phyloP scores from a whole-genome alignment of 2,329 filamentous ascomycete species.

The Verticillium albo-atrum region DNA sequence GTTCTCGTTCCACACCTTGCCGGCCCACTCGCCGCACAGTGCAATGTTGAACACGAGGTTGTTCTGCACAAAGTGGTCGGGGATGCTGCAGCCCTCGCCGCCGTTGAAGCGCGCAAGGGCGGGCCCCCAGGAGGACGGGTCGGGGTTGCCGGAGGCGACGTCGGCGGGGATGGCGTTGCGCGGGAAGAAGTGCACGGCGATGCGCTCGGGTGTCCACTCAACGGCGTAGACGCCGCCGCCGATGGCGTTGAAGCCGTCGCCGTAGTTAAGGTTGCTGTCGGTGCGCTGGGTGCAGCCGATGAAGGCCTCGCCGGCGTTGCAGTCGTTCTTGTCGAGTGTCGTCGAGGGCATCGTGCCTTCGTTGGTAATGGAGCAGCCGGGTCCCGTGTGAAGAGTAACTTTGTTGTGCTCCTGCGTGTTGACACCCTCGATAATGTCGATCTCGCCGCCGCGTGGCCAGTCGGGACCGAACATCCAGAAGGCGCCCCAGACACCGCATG shows the following conservation, averaged over 20 bases:
- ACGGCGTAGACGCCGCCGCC: slow-evolving; percentile 69
- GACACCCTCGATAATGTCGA: slow-evolving; percentile 78
- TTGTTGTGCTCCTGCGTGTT: slow-evolving; percentile 55
- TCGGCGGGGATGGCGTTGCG: slow-evolving; percentile 61
- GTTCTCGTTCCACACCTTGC: slow-evolving; percentile 58
- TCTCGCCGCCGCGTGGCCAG: slow-evolving; percentile 70
- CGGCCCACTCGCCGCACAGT: slow-evolving; percentile 88
- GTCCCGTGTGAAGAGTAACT: slow-evolving; percentile 64
- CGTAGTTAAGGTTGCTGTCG: slow-evolving; percentile 51
- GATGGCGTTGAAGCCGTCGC: slow-evolving; percentile 64
- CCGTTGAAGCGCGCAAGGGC: slow-evolving; percentile 66
- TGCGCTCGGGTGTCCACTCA: slow-evolving; percentile 69
- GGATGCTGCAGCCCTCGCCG: slow-evolving; percentile 65
- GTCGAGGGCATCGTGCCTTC: slow-evolving; percentile 41
- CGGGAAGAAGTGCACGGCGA: slow-evolving; percentile 80
- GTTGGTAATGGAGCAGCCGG: slow-evolving; percentile 54
- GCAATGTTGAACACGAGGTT: slow-evolving; percentile 78
- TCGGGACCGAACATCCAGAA: slow-evolving; percentile 64
- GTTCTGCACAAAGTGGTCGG: slow-evolving; percentile 64
- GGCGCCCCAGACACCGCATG: slow-evolving; percentile 73
- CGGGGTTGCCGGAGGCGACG: slow-evolving; percentile 53
- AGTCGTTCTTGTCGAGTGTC: slow-evolving; percentile 46
- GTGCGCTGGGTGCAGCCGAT: slow-evolving; percentile 57
- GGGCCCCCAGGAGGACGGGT: slow-evolving; percentile 63
- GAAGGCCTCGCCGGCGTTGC: slow-evolving; percentile 48